Evolutionary conservation across 1,139 yeast species (phyloP).

Genomic region (Sugiyamaella castrensis): DNA sequence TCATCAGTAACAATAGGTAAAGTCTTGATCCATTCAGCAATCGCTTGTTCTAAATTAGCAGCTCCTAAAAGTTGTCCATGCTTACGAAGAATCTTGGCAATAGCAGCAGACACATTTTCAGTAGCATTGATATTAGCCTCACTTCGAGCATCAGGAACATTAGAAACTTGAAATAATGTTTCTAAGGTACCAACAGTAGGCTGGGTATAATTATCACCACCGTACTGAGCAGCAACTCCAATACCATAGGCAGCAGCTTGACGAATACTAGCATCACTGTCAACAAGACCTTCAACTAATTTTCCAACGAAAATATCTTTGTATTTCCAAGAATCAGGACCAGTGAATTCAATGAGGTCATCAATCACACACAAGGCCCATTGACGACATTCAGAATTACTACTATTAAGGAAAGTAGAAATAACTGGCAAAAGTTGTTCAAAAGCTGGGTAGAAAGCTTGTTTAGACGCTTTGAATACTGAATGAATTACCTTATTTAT

Average conservation of each 20-base stretch:
- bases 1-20: conserved; percentile 83
- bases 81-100: conserved; percentile 62
- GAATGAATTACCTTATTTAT: conserved; percentile 75
- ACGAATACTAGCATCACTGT: conserved; percentile 64
- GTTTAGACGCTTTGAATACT: conserved; percentile 62
- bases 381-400: conserved; percentile 62
- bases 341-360: conserved; percentile 77
- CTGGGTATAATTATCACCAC: conserved; percentile 61
- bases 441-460: conserved; percentile 62
- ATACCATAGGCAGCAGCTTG: conserved; percentile 85
- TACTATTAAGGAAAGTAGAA: conserved; percentile 47
- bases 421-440: conserved; percentile 42
- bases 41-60: conserved; percentile 59
- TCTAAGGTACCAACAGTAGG: conserved; percentile 67
- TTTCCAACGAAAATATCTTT: conserved; percentile 63
- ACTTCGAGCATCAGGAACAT: conserved; percentile 79
- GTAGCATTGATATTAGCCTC: conserved; percentile 86
- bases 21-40: conserved; percentile 74
- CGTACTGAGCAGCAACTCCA: conserved; percentile 82
- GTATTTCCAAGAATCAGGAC: conserved; percentile 61
- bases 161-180: conserved; percentile 68
- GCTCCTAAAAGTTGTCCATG: conserved; percentile 47
- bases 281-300: conserved; percentile 58
- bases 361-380: conserved; percentile 81
- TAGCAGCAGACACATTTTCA: conserved; percentile 78